A percentile compares a stretch with the other conserved stretches of the same genome.
These are phyloP conservation scores for Aechmea fasciata DNA, from an alignment of 176 grass and related monocot genomes.

Conservation along the genomic window DNA sequence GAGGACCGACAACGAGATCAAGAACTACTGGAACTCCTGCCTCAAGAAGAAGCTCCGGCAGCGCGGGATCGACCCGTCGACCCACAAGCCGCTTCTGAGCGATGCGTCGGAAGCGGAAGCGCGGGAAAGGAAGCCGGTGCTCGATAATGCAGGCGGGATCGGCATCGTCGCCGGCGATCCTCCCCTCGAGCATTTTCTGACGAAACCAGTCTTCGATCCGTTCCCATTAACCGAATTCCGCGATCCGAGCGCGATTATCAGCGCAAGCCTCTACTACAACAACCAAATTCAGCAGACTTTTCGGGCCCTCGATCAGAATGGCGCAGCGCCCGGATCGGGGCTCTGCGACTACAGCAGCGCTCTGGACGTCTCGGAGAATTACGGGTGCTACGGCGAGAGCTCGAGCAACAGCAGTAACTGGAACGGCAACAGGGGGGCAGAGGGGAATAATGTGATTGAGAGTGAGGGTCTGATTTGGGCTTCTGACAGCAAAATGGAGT, in stretches of 20 bases:
- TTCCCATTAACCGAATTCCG: conserved; percentile 55
- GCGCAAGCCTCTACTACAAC: conserved; percentile 24
- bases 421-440: conserved; percentile 39
- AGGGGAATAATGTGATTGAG: conserved; percentile 28
- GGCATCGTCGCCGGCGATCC: background rate
- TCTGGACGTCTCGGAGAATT: conserved; percentile 68
- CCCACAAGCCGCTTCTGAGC: conserved; percentile 53
- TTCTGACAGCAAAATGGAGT: conserved; percentile 35
- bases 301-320: conserved; percentile 3
- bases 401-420: conserved; percentile 81
- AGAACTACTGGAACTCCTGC: conserved; percentile 89
- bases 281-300: conserved; percentile 5
- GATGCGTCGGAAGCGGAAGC: background rate
- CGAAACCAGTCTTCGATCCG: conserved; percentile 43
- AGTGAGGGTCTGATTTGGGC: conserved; percentile 56
- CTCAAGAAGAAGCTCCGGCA: conserved; percentile 88
- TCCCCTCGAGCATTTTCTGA: background rate
- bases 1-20: conserved; percentile 89
- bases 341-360: conserved; percentile 62
- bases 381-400: conserved; percentile 54
- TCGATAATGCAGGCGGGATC: background rate
- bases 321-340: conserved; percentile 6
- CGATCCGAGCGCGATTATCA: conserved; percentile 12
- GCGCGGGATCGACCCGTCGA: conserved; percentile 64
- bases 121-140: conserved; percentile 5